Evolutionary conservation across 441 rosid genomes (phyloP), one percentile per base, ranked within the genome.

Genomic region (Melastoma candidum): DNA sequence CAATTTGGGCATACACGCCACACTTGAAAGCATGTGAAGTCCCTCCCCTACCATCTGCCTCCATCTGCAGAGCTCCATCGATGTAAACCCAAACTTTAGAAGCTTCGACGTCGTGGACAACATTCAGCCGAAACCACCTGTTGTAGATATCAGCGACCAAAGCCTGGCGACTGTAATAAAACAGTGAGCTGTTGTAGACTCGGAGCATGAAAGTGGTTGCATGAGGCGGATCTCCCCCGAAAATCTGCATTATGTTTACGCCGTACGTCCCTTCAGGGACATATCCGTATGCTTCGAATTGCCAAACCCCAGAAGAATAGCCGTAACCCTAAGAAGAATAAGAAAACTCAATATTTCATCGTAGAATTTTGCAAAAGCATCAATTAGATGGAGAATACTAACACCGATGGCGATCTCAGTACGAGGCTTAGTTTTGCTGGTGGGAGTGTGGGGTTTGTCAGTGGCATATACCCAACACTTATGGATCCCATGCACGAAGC

Each of bases 11-110:
- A 29, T 51, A 3, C 9, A 8, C 54, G 11, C 44, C 44, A 3
- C 54, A 51, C 25, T 51, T 51, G 54, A 51, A 12, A 24, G 54
- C 54, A 51, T 51, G 41, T 12, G 54, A 51, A 8, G 54, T 32
- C 54, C 44, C 44, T 12, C 54, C 54, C 3, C 44, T 39, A 43
- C 54, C 54, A 26, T 51, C 44, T 0, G 54, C 54, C 7, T 51
- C 54, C 39, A 51, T n/a, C 39, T 51, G 26, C 54, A 51, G 25
- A n/a, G 12, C 1, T 2, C 54, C 54, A 29, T 51, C 54, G 54
- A 51, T 13, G 25, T 29, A 8, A 17, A 51, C 25, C 44, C 39
- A 27, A 39, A 51, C 54, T 51, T 51, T 51, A 5, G 44, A 51
- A 3, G 54, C 25, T 0, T 51, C 11, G 0, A 3, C 25, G 3